Evolutionary conservation across 768 basidiomycete species (phyloP), one percentile per base, ranked within the genome.

Genomic region (Dioszegia hungarica): DNA sequence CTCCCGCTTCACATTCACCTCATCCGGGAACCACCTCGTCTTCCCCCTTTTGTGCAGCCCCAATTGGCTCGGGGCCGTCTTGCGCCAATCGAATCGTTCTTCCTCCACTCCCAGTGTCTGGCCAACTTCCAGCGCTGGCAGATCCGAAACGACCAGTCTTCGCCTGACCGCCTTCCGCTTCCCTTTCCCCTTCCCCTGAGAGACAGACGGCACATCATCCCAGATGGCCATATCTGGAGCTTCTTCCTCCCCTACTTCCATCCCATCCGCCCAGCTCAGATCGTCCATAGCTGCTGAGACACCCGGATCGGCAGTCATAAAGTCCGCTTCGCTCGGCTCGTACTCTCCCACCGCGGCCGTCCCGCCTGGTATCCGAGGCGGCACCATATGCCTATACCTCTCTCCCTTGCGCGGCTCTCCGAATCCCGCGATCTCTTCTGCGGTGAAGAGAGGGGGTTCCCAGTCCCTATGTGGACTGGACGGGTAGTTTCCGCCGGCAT

Each of bases 41-140:
- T 34, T 36, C 37, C 33, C 41, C 54, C 45, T 48, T 45, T 56
- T 61, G 22, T 48, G 58, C 51, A 34, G 54, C 41, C 11, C 45
- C 46, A 28, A 64, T 67, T 54, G 49, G 55, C 85, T 85, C 11
- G 77, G 57, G 8, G 85, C 81, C 19, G 83, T 79, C 36, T 78
- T 64, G 38, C 84, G 79, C 86, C 86, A 87, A 64, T 87, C 82
- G 69, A 83, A 85, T 6, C 86, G 78, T 22, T 68, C 66, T 25
- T 60, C 55, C 4, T 64, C 72, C 34, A 56, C 56, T 57, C 71
- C 61, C 40, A 75, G 72, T n/a, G 44, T 34, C 25, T 73, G 6
- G 62, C 65, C 24, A 29, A 33, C 44, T 61, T 31, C 51, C 1
- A 51, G 14, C 29, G 27, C 55, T n/a, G 57, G 47, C 15, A 50